Conservation (phyloP, 2,329 filamentous ascomycete species). For the Penicillium hesseltinei region DNA sequence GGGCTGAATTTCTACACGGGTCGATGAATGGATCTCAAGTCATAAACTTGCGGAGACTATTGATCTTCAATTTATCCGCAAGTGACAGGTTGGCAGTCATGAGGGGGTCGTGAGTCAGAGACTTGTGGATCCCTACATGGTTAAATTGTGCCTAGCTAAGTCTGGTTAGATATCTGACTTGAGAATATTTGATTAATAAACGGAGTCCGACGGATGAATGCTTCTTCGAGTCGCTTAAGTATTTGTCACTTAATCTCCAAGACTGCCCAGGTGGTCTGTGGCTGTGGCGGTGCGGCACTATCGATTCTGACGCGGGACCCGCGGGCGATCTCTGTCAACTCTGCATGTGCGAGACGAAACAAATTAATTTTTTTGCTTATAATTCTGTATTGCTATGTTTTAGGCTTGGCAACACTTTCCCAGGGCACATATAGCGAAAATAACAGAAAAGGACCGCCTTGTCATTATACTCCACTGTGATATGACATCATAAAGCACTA, state of each 20-base stretch:
- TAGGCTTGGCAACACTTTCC: background rate
- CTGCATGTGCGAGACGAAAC: background rate
- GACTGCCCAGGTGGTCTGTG: constrained; percentile 7
- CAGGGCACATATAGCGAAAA: background rate
- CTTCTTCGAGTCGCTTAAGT: background rate
- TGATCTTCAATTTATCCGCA: background rate
- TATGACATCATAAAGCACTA: background rate
- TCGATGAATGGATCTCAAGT: background rate
- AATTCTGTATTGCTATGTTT: background rate
- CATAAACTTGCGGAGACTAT: background rate
- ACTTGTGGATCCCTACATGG: background rate
- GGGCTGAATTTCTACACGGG: background rate
- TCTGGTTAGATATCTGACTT: background rate
- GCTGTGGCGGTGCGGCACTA: constrained; percentile 27
- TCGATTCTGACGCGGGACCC: constrained; percentile 21
- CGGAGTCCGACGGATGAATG: background rate
- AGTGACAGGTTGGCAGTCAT: background rate
- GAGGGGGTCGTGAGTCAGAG: background rate
- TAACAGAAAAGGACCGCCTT: background rate
- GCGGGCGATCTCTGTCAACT: constrained; percentile 18
- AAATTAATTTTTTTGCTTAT: background rate
- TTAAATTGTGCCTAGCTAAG: background rate
- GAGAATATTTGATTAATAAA: background rate
- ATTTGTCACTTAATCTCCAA: constrained; percentile 15
- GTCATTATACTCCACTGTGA: constrained; percentile 8